These are phyloP conservation scores for Nakaseomyces bracarensis DNA, from an alignment of 1,139 yeast species.

Conservation along the genomic window DNA sequence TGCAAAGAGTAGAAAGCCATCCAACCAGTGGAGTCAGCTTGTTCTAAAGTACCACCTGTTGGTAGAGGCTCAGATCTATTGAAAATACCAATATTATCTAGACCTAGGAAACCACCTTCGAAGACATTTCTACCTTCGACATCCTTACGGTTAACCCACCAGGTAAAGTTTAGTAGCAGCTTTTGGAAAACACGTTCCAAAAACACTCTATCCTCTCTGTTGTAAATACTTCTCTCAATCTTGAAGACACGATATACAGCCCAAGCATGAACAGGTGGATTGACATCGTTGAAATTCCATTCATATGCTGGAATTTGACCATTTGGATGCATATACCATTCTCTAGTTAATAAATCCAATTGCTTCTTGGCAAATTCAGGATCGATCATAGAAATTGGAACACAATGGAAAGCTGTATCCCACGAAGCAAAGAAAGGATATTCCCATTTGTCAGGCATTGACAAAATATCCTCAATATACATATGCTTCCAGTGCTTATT, in stretches of 20 bases:
- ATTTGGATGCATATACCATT: slow-evolving; percentile 98
- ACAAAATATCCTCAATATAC: slow-evolving; percentile 79
- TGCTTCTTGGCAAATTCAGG: slow-evolving; percentile 91
- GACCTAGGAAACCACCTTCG: slow-evolving; percentile 91
- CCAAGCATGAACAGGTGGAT: slow-evolving; percentile 99
- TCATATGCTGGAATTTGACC: slow-evolving; percentile 98
- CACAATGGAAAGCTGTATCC: slow-evolving; percentile 96
- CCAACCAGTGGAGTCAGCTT: slow-evolving; percentile 98
- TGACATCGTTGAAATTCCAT: slow-evolving; percentile 94
- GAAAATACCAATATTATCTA: slow-evolving; percentile 90
- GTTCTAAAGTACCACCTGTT: slow-evolving; percentile 85
- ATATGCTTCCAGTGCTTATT: slow-evolving; percentile 86
- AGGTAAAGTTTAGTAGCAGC: slow-evolving; percentile 78
- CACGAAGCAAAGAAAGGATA: slow-evolving; percentile 96
- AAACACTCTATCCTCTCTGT: slow-evolving; percentile 72
- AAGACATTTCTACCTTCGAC: slow-evolving; percentile 81
- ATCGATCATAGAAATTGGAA: slow-evolving; percentile 91
- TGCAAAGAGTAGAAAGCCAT: slow-evolving; percentile 91
- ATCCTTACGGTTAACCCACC: slow-evolving; percentile 98
- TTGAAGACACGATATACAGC: slow-evolving; percentile 85
- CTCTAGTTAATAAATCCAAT: slow-evolving; percentile 78
- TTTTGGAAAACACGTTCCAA: slow-evolving; percentile 90
- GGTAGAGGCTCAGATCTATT: slow-evolving; percentile 93
- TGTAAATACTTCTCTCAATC: slow-evolving; percentile 81
- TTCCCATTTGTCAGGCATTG: slow-evolving; percentile 95